Evolutionary conservation across 768 basidiomycete genomes (phyloP), one percentile per base, ranked within the genome.

Genomic region (Phylloporus arenicola): DNA sequence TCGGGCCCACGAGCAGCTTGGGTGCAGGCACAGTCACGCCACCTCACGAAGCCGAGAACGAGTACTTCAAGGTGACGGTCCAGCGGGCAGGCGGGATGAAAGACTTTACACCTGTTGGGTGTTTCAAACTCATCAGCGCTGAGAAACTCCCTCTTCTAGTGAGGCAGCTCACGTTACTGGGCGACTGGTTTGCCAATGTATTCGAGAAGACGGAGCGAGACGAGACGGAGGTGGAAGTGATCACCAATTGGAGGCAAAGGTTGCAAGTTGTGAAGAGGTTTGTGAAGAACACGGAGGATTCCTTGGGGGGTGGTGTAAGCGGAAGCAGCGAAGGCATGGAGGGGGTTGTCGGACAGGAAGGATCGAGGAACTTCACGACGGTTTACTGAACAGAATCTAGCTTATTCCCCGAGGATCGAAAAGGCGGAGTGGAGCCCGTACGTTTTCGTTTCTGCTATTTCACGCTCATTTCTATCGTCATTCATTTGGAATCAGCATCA

Each of bases 31-130:
- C 55, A n/a, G 52, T 48, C 24, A 47, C 48, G 2, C 47, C 50
- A 20, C 3, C 24, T 3, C 63, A 84, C 58, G 61, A 81, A 29
- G 85, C 92, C 62, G 91, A 95, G 69, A 88, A 88, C 68, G 92
- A 97, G 65, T 97, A 92, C 69, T 99, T 96, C 80, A 93, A 91
- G 63, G 83, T 98, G 52, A 90, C 83, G 13, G 78, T 98, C 16
- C 96, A 98, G 68, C 80, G 86, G 16, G 91, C 88, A 2, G 74
- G 75, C 0, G 89, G 92, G 37, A 96, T 98, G 87, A 85, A 91
- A 11, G 93, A 96, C 61, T 96, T 97, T 69, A 80, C 86, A 0
- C 94, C 96, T 0, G 75, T 97, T 25, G 94, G 94, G 11, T 82
- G 85, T 59, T 95, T 92, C 77, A 97, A 97, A 74, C 78, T 98